Evolutionary conservation across 1,284 basidiomycete species (phyloP).

Genomic region (Gomphus sp.): DNA sequence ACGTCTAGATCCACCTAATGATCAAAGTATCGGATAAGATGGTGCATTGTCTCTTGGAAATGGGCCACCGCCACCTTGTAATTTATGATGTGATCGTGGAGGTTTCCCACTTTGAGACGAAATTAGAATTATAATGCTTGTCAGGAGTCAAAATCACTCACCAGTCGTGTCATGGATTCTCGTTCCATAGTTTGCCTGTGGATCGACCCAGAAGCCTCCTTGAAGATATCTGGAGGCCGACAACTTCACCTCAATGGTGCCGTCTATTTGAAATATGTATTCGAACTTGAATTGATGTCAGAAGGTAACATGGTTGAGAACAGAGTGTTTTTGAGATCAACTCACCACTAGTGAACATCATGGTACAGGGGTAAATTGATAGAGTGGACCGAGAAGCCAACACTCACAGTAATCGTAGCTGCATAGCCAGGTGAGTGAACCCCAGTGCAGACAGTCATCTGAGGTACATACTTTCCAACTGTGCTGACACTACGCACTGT

Average conservation of each 20-base stretch:
- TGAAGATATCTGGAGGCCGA: constrained; percentile 64
- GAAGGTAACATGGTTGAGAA: background rate
- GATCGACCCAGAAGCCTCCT: constrained; percentile 44
- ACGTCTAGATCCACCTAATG: constrained; percentile 49
- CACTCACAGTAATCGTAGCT: background rate
- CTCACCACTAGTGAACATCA: background rate
- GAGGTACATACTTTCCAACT: constrained; percentile 46
- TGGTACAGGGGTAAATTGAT: background rate
- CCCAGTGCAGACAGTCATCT: background rate
- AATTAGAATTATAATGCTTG: background rate
- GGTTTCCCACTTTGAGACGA: constrained; percentile 40
- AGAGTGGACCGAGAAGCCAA: background rate
- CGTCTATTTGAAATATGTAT: constrained; percentile 58
- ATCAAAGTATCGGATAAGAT: background rate
- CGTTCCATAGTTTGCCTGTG: constrained; percentile 44
- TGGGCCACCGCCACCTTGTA: constrained; percentile 34
- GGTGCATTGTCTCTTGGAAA: background rate
- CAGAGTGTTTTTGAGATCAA: background rate
- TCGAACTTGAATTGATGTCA: constrained; percentile 36
- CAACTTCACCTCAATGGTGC: constrained; percentile 54
- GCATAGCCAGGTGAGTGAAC: background rate
- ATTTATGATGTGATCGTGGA: constrained; percentile 67
- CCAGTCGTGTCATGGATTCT: constrained; percentile 47
- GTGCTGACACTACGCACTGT: constrained; percentile 48
- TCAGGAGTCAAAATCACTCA: constrained; percentile 18